Evolutionary conservation across 139 green algal species (phyloP), one percentile per base, ranked within the genome.

Genomic region (Deuterostichococcus epilithicus): DNA sequence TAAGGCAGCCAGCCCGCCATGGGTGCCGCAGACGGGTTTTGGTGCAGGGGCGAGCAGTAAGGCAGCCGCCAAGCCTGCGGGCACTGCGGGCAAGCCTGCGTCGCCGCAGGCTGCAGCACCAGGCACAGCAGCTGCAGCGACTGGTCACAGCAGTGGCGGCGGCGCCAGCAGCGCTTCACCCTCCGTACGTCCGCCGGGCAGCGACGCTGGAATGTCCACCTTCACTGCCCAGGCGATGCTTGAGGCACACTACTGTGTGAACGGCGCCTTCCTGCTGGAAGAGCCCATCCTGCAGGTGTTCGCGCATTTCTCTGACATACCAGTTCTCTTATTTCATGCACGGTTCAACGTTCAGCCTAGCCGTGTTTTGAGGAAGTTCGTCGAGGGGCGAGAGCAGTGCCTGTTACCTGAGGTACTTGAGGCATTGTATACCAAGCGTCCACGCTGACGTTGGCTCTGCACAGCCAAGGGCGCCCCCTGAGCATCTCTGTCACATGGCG

Each of bases 231-330:
- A 94, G 70, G 86, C 89, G 10, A 76, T 88, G 32, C 75, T 94
- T 22, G 83, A 88, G 78, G 84, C 75, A 44, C 85, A 91, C 72
- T 94, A 92, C 84, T 85, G 82, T 66, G 37, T 89, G 0, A 83
- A 90, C 47, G 35, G 73, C 34, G 84, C 70, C 10, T 92, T 89
- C 34, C 45, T 92, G 74, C 30, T 72, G 22, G 70, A 84, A 10
- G 32, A 69, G 44, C 86, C 87, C 1, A 58, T 90, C 32, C 63
- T 90, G 35, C 69, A 83, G 74, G 74, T 79, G 68, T 30, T 1
- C 33, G 2, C 15, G 42, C 8, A 10, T 47, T 66, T 13, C 25
- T 20, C 5, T 25, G 37, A 25, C 68, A n/a, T n/a, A 70, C 26
- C 65, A 22, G 65, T 70, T 70, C 28, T 15, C 26, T 70, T 15